Conservation (phyloP, 306 rosid genomes). For the Dalbergia cultrata region DNA sequence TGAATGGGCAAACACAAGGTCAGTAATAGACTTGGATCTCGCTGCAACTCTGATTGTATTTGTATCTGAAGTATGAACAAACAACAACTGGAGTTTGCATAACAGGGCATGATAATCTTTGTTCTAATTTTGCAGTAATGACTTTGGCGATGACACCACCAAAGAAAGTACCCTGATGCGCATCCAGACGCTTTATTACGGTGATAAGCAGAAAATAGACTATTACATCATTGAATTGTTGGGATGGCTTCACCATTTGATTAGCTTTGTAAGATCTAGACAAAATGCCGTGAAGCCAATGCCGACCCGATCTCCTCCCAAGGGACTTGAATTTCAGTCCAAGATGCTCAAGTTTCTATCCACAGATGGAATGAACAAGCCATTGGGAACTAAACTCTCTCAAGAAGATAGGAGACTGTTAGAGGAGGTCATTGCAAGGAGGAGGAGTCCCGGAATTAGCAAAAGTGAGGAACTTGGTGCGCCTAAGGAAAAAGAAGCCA, state of each 20-base stretch:
- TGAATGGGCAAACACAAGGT: slow-evolving; percentile 97
- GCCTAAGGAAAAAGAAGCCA: slow-evolving; percentile 48
- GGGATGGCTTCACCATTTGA: slow-evolving; percentile 72
- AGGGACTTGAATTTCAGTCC: slow-evolving; percentile 63
- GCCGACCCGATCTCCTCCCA: slow-evolving; percentile 69
- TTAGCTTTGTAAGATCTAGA: slow-evolving; percentile 66
- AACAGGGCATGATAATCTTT: slow-evolving; percentile 1
- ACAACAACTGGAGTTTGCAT: slow-evolving; percentile 6
- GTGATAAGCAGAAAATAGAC: slow-evolving; percentile 80
- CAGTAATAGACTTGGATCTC: slow-evolving; percentile 40
- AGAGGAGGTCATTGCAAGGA: slow-evolving; percentile 63
- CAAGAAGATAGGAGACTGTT: slow-evolving; percentile 65
- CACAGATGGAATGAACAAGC: slow-evolving; percentile 39
- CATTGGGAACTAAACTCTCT: slow-evolving; percentile 54
- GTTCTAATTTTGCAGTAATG: slow-evolving; percentile 61
- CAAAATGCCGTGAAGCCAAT: slow-evolving; percentile 60
- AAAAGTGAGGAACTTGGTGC: slow-evolving; percentile 67
- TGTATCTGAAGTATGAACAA: neutral
- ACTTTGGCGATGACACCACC: slow-evolving; percentile 59
- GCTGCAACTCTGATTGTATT: slow-evolving; percentile 2
- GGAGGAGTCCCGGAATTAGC: slow-evolving; percentile 62
- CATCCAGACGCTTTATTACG: slow-evolving; percentile 85
- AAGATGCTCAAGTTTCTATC: slow-evolving; percentile 64
- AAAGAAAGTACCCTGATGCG: slow-evolving; percentile 64
- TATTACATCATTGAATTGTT: slow-evolving; percentile 71